phyloP scores from a whole-genome alignment of 371 early-diverging fungal genomes.

The Syncephalastrum sp. region DNA sequence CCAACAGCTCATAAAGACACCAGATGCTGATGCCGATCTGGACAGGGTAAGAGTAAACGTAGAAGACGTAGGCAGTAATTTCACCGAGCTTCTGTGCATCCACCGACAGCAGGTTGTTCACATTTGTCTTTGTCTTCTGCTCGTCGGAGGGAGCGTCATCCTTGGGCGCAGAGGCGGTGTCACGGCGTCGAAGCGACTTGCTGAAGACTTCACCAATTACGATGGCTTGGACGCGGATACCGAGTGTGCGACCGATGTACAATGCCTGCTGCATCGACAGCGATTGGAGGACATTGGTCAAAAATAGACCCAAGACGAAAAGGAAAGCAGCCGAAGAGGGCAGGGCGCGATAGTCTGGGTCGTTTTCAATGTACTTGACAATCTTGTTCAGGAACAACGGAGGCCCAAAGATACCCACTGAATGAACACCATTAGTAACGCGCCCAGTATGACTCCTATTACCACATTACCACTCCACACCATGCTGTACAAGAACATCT shows the following conservation, averaged over 20 bases:
- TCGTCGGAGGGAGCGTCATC: conserved; percentile 15
- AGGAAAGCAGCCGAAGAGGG: conserved; percentile 47
- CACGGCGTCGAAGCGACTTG: conserved; percentile 54
- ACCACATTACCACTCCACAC: conserved; percentile 30
- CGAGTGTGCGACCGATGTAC: conserved; percentile 54
- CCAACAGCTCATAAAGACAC: conserved; percentile 64
- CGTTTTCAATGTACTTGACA: conserved; percentile 49
- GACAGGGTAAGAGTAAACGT: conserved; percentile 59
- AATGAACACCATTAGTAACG: too few relatives aligned
- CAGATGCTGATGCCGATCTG: conserved; percentile 58
- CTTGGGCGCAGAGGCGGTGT: conserved; percentile 19
- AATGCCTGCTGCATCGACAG: conserved; percentile 50
- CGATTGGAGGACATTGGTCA: conserved; percentile 48
- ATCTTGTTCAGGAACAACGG: conserved; percentile 59
- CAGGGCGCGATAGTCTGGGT: conserved; percentile 7
- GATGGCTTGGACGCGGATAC: conserved; percentile 56
- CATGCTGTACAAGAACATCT: conserved; percentile 44
- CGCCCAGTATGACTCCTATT: too few relatives aligned
- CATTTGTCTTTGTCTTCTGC: conserved; percentile 35
- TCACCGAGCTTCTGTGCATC: conserved; percentile 59
- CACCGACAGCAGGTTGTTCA: conserved; percentile 55
- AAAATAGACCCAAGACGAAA: conserved; percentile 60
- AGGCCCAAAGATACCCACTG: conserved; percentile 50
- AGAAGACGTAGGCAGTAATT: conserved; percentile 51
- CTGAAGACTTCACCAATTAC: conserved; percentile 59